Conservation (phyloP, 1,284 basidiomycete species). For the Trichosporon sp. region DNA sequence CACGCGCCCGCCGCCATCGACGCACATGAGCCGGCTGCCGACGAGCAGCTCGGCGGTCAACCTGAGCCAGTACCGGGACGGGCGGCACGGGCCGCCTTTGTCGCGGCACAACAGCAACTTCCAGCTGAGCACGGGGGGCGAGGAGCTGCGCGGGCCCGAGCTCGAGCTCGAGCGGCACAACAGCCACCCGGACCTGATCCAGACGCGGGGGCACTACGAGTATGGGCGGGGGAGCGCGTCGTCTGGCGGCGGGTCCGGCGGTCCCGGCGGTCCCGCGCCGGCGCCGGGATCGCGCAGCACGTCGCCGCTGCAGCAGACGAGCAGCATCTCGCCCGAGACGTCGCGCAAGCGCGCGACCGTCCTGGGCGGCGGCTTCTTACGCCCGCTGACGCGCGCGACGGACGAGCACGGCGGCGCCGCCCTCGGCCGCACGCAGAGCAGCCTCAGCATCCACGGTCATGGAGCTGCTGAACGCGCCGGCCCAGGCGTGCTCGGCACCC, state of each 20-base stretch:
- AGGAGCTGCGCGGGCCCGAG: neutral
- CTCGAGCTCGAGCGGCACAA: slow-evolving; percentile 25
- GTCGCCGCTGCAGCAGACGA: slow-evolving; percentile 7
- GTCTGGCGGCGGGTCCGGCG: neutral
- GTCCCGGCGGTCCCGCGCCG: too few species aligned
- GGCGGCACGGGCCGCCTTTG: slow-evolving; percentile 17
- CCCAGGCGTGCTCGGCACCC: neutral
- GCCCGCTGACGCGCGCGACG: slow-evolving; percentile 39
- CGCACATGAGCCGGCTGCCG: slow-evolving; percentile 26
- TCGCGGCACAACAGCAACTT: slow-evolving; percentile 10
- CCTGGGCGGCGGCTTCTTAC: slow-evolving; percentile 35
- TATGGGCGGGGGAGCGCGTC: neutral
- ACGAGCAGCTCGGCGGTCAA: slow-evolving; percentile 30
- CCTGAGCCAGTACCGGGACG: slow-evolving; percentile 23
- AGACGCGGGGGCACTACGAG: neutral
- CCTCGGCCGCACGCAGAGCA: slow-evolving; percentile 17
- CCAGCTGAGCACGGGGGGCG: neutral
- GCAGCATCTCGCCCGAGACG: slow-evolving; percentile 18
- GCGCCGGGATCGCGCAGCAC: slow-evolving; percentile 5
- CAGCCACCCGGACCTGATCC: slow-evolving; percentile 27
- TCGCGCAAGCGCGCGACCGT: slow-evolving; percentile 25
- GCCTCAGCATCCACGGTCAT: neutral
- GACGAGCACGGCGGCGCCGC: neutral
- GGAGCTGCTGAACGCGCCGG: neutral
- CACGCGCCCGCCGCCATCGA: slow-evolving; percentile 29